Percentiles rank a stretch among this genome's conserved stretches.
Evolutionary conservation across 106 monocot species (phyloP).

Genomic region (Chionographis japonica): DNA sequence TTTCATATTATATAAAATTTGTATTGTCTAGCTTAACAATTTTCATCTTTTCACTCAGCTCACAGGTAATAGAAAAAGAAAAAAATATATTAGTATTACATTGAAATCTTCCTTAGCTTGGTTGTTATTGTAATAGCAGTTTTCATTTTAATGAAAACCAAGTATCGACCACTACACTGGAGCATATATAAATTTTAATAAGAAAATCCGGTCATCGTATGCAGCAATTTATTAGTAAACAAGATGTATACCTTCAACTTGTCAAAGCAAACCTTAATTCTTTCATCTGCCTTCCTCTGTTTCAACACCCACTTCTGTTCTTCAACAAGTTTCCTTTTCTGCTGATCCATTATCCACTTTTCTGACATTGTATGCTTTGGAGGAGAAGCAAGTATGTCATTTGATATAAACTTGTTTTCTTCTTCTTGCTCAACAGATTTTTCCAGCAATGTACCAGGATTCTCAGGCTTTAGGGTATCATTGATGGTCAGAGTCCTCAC

Average conservation of each 20-base stretch:
- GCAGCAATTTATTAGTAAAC: background rate
- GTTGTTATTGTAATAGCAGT: no score
- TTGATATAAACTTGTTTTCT: slow-evolving; percentile 26
- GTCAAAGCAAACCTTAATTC: slow-evolving; percentile 54
- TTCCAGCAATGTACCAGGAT: slow-evolving; percentile 18
- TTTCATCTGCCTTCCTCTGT: slow-evolving; percentile 69
- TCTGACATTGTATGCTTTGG: slow-evolving; percentile 81
- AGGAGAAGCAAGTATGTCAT: slow-evolving; percentile 44
- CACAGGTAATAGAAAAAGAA: no score
- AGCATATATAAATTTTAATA: background rate
- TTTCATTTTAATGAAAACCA: no score
- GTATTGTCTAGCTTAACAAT: no score
- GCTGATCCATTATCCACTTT: slow-evolving; percentile 74
- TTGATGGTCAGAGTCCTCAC: slow-evolving; percentile 30
- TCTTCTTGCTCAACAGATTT: slow-evolving; percentile 56
- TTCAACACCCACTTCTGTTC: slow-evolving; percentile 65
- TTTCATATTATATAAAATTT: no score
- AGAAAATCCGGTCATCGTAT: background rate
- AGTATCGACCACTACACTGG: no score
- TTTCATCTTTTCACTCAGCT: no score
- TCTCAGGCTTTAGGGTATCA: slow-evolving; percentile 22
- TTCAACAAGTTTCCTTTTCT: slow-evolving; percentile 56
- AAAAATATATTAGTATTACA: no score
- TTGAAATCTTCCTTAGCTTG: no score
- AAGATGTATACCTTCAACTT: slow-evolving; percentile 68